Percentiles rank a stretch among this genome's conserved stretches.
Evolutionary conservation across 2,329 filamentous ascomycete species (phyloP).

Genomic region (Chaetomiaceae sp.): DNA sequence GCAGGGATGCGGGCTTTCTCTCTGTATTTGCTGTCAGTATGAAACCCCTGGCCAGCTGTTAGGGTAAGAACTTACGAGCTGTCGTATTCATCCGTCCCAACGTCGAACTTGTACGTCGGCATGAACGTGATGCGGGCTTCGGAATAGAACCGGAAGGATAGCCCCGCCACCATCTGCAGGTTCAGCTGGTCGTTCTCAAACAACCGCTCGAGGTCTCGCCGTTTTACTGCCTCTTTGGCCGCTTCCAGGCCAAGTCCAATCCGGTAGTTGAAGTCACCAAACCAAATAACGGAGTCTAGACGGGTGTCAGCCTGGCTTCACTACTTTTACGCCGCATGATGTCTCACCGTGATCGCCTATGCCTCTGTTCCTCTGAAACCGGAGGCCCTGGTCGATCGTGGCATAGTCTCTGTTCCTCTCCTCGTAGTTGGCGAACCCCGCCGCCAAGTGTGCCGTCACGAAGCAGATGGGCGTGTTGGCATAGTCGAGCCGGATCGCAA

Average conservation of each 20-base stretch:
- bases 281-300: constrained; percentile 75
- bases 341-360: constrained; percentile 80
- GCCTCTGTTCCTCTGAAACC: constrained; percentile 83
- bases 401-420: constrained; percentile 91
- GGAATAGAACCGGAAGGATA: constrained; percentile 86
- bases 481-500: constrained; percentile 92
- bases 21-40: constrained; percentile 42
- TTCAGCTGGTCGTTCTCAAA: constrained; percentile 96
- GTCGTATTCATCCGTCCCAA: constrained; percentile 85
- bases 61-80: constrained; percentile 62
- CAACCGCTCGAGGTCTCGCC: constrained; percentile 68
- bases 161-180: constrained; percentile 89
- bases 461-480: constrained; percentile 91
- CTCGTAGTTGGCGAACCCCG: constrained; percentile 94
- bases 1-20: constrained; percentile 94
- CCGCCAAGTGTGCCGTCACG: constrained; percentile 92
- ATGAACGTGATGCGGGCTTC: constrained; percentile 84
- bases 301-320: constrained; percentile 23
- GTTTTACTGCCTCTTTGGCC: constrained; percentile 68
- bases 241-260: constrained; percentile 79
- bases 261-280: constrained; percentile 97
- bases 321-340: background rate
- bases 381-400: constrained; percentile 79
- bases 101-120: constrained; percentile 94
- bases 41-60: background rate